These are phyloP conservation scores for Xylaria cubensis DNA, from an alignment of 495 filamentous ascomycete species.

Conservation along the genomic window DNA sequence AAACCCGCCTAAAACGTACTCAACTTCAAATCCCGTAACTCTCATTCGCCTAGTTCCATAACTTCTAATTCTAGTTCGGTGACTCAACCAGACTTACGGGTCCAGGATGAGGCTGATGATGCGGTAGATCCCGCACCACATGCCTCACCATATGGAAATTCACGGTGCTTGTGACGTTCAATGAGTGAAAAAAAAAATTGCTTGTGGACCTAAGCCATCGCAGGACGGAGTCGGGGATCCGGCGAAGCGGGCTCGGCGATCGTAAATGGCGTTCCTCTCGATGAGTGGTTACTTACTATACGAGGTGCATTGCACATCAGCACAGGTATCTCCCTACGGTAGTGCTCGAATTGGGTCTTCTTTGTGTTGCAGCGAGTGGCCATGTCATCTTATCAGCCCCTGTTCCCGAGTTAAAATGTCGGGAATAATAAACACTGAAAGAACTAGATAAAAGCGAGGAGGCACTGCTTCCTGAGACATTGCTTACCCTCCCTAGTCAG, in stretches of 20 bases:
- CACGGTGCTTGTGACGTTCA: not conserved
- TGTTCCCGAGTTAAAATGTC: slow-evolving; percentile 1
- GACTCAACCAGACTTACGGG: slow-evolving; percentile 21
- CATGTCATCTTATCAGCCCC: slow-evolving; percentile 19
- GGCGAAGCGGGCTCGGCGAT: slow-evolving; percentile 19
- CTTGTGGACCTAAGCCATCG: not conserved
- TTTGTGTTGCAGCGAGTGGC: slow-evolving; percentile 1
- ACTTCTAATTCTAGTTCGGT: not conserved
- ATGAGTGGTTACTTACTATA: slow-evolving; percentile 22
- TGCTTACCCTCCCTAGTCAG: not conserved
- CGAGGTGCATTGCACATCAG: slow-evolving; percentile 15
- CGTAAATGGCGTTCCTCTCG: not conserved
- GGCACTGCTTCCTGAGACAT: not conserved
- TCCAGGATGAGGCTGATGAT: slow-evolving; percentile 11
- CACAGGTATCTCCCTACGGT: not conserved
- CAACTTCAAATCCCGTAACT: slow-evolving; percentile 21
- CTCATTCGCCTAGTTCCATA: not conserved
- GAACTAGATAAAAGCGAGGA: slow-evolving; percentile 12
- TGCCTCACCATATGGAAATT: not conserved
- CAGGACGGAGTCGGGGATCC: not conserved
- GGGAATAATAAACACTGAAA: not conserved
- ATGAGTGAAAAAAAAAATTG: not conserved
- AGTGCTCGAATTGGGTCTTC: not conserved
- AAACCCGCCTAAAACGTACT: not conserved
- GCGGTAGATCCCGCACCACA: not conserved